Percentiles rank a stretch among this genome's conserved stretches.
These are phyloP conservation scores for Malassezia globosa DNA, from an alignment of 1,284 basidiomycete species.

Conservation along the genomic window DNA sequence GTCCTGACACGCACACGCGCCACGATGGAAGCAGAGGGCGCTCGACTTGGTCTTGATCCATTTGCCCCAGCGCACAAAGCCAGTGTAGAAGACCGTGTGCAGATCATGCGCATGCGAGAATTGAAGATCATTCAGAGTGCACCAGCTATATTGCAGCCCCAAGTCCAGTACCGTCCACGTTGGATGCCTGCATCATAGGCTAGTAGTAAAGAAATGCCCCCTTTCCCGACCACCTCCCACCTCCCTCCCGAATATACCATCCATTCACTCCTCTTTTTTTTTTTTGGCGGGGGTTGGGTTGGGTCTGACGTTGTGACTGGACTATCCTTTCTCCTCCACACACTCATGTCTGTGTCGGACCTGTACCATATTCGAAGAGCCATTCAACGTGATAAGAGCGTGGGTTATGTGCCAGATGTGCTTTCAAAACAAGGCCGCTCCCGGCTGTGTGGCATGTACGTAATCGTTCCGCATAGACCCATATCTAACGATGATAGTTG, in stretches of 20 bases:
- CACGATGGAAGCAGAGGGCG: background rate
- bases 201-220: too few species aligned
- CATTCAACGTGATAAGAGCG: constrained; percentile 20
- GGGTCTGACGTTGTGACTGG: too few species aligned
- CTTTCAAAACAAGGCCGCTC: constrained; percentile 7
- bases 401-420: constrained; percentile 16
- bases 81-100: constrained; percentile 26
- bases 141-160: constrained; percentile 30
- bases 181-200: constrained; percentile 14
- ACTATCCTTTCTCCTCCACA: background rate
- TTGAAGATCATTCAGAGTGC: constrained; percentile 39
- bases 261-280: too few species aligned
- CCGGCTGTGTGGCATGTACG: constrained; percentile 27
- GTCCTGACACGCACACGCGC: constrained; percentile 52
- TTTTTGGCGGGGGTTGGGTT: too few species aligned
- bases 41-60: constrained; percentile 7
- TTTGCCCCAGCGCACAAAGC: constrained; percentile 10
- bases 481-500: too few species aligned
- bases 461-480: background rate
- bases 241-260: background rate
- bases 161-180: constrained; percentile 27
- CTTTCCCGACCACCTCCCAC: background rate
- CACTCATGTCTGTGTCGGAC: constrained; percentile 22
- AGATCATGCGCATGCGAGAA: constrained; percentile 37
- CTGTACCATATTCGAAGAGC: constrained; percentile 31